A percentile compares a stretch with the other conserved stretches of the same genome.
phyloP scores from a whole-genome alignment of 441 rosid genomes.

The Isatis lusitanica region DNA sequence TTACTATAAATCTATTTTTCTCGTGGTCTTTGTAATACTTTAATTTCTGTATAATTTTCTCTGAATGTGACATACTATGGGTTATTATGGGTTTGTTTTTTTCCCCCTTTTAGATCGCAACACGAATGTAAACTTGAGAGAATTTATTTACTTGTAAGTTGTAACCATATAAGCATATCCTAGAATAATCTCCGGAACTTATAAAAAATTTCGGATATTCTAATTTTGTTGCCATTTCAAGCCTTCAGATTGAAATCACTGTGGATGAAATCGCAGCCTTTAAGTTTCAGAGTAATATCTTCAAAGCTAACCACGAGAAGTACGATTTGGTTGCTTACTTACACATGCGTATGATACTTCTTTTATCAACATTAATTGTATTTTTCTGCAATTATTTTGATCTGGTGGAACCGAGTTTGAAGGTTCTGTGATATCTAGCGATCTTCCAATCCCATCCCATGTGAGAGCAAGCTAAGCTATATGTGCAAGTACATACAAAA shows the following conservation, averaged over 20 bases:
- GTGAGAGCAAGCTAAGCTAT: slow-evolving; percentile 32
- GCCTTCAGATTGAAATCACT: too few relatives aligned
- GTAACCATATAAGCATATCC: slow-evolving; percentile 2
- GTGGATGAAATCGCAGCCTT: too few relatives aligned
- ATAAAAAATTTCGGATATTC: neutral
- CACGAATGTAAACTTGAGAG: neutral
- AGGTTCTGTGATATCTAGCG: slow-evolving; percentile 28
- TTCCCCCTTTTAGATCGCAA: neutral
- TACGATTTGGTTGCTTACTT: neutral
- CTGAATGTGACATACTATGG: slow-evolving; percentile 27
- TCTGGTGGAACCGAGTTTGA: slow-evolving; percentile 31
- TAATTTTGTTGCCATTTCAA: neutral
- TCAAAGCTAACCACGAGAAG: too few relatives aligned
- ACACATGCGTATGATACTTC: neutral
- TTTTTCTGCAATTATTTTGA: slow-evolving; percentile 15
- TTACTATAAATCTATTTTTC: neutral
- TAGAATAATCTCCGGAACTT: neutral
- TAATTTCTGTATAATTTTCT: slow-evolving; percentile 15
- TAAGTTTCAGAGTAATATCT: neutral
- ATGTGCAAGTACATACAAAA: slow-evolving; percentile 1
- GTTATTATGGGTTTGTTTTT: neutral
- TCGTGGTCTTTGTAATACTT: neutral
- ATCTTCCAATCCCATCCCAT: slow-evolving; percentile 32
- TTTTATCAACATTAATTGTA: neutral
- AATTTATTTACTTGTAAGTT: neutral